Percentiles rank a stretch among this genome's conserved stretches.
Conservation (phyloP, 2,329 filamentous ascomycete genomes). For the Neodidymelliopsis sp. region DNA sequence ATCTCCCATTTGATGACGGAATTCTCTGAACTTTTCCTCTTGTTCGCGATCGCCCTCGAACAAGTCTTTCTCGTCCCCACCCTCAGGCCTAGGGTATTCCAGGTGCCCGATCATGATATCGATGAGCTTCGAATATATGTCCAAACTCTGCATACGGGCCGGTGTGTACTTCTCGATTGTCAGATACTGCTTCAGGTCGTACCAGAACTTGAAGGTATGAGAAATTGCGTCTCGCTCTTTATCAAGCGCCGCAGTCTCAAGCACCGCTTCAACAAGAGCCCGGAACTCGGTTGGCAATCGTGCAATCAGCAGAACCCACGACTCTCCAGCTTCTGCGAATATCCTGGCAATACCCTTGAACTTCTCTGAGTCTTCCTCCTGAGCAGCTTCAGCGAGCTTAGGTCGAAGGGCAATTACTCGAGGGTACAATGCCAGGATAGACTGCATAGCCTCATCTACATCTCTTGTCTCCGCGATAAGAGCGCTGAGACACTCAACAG, state of each 20-base stretch:
- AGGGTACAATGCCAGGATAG: slow-evolving; percentile 84
- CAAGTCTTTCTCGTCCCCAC: slow-evolving; percentile 77
- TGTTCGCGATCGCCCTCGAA: slow-evolving; percentile 96
- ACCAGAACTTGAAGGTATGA: slow-evolving; percentile 97
- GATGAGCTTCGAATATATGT: slow-evolving; percentile 87
- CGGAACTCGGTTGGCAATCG: slow-evolving; percentile 83
- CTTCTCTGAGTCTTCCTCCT: slow-evolving; percentile 82
- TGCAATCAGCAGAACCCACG: slow-evolving; percentile 92
- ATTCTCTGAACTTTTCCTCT: slow-evolving; percentile 96
- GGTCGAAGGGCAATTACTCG: slow-evolving; percentile 78
- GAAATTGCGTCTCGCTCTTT: slow-evolving; percentile 90
- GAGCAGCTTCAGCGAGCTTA: slow-evolving; percentile 76
- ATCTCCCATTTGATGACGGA: slow-evolving; percentile 96
- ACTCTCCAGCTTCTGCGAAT: slow-evolving; percentile 90
- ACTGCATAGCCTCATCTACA: slow-evolving; percentile 85
- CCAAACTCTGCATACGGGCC: slow-evolving; percentile 76
- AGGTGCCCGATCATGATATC: slow-evolving; percentile 92
- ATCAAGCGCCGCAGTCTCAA: slow-evolving; percentile 91
- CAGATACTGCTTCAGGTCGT: slow-evolving; percentile 95
- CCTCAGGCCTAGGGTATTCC: slow-evolving; percentile 81
- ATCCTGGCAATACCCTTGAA: slow-evolving; percentile 90
- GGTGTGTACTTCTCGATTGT: slow-evolving; percentile 89
- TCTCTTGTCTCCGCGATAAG: slow-evolving; percentile 92
- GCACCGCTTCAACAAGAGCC: slow-evolving; percentile 82
- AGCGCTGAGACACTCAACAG: slow-evolving; percentile 89